Base-by-base conservation (phyloP, 768 basidiomycete genomes). In the Calocybe indica region DNA sequence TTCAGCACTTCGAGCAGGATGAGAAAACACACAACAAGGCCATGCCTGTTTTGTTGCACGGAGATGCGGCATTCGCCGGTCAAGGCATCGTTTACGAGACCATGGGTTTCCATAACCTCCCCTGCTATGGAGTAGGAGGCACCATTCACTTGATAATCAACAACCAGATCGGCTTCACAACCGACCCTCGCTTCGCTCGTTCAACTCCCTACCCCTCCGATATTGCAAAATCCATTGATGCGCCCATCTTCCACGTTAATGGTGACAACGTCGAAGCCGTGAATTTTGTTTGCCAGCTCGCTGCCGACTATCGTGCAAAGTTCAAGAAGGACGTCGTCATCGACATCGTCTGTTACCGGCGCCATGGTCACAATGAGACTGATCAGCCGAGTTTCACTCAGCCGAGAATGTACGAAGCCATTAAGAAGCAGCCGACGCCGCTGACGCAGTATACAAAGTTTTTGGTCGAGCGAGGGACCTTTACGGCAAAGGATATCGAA, bases 21-120 rank as follows among this genome's bases (percentile, higher is more conserved):
- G 88, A 95, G 62, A 72, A 70, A 14, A 69, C 76, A 13, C 90
- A 90, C 65, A 79, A 73, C 55, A 85, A 87, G 1, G 94, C 96
- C 30, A 96, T 99, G 92, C 87, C 81, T 54, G 89, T 99, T 13
- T 75, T 99, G 45, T 79, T 98, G 28, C 96, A 99, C 64, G 96
- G 96, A 61, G 96, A 99, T 60, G 95, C 96, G 29, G 94, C 96
- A 7, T 99, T 99, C 61, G 92, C 96, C 44, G 96, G 94, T 15
- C 96, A 99, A 62, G 96, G 96, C 67, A 74, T 98, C 48, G 94
- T 99, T 14, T 99, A 99, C 68, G 96, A 99, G 75, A 97, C 95
- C 28, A 96, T 96, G 88, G 96, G 96, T 58, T 88, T 98, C 74
- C 88, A 93, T 72, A 91, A 87, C 61, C 79, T 99, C 40, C 92